Evolutionary conservation across 202 grass and related monocot genomes (phyloP).

Genomic region (Cymbopogon flexuosus): DNA sequence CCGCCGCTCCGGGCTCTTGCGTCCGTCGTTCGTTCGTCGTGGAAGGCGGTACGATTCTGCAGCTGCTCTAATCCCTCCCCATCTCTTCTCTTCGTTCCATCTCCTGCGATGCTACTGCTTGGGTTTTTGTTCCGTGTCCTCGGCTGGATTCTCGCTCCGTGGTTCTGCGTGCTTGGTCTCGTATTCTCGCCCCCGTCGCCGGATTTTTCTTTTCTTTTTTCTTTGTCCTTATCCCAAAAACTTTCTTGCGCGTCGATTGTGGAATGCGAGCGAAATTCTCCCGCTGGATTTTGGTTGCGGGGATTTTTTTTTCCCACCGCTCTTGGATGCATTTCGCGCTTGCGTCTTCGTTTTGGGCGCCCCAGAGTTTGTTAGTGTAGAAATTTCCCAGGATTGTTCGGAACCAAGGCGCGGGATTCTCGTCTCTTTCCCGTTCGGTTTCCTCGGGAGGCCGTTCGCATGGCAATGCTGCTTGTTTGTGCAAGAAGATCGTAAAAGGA

Average conservation of each 20-base stretch:
- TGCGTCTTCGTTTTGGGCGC: not conserved
- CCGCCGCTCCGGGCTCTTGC: not conserved
- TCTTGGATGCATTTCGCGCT: conserved; percentile 8
- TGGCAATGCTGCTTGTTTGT: conserved; percentile 28
- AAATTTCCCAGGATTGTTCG: not conserved
- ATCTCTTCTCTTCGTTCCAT: not conserved
- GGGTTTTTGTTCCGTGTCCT: not conserved
- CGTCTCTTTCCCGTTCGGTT: not conserved
- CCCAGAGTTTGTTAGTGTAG: not conserved
- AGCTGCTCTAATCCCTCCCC: not conserved
- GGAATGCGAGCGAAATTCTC: not conserved
- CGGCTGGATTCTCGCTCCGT: not conserved
- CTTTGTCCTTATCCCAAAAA: not conserved
- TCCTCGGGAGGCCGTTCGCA: conserved; percentile 1
- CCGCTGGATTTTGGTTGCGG: not conserved
- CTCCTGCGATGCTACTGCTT: not conserved
- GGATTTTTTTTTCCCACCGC: not conserved
- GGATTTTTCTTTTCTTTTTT: not conserved
- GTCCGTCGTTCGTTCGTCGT: not conserved
- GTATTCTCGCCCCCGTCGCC: not conserved
- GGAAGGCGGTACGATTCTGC: not conserved
- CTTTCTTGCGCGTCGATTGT: not conserved
- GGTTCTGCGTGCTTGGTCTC: not conserved
- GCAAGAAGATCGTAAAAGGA: not conserved
- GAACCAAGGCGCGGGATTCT: not conserved